Evolutionary conservation across 768 basidiomycete species (phyloP).

Genomic region (Xerocomellus dryophilus): DNA sequence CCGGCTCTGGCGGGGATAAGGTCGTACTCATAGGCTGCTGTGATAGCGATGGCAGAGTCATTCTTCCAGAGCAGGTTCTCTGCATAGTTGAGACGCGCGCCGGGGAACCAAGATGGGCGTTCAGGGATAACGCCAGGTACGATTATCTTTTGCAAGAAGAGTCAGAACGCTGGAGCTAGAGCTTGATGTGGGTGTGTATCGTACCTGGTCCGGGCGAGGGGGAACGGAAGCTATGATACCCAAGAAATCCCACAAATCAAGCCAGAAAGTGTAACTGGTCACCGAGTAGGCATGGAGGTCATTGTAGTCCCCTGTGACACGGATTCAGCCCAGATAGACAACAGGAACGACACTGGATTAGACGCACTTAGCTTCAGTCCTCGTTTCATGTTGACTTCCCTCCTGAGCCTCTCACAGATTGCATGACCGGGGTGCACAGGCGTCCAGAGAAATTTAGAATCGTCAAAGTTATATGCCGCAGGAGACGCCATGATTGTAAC

Average conservation of each 20-base stretch:
- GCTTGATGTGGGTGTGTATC: neutral
- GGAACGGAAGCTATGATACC: slow-evolving; percentile 60
- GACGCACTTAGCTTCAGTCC: slow-evolving; percentile 48
- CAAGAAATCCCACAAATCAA: slow-evolving; percentile 65
- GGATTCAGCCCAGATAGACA: neutral
- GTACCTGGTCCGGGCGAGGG: slow-evolving; percentile 44
- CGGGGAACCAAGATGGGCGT: slow-evolving; percentile 67
- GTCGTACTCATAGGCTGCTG: slow-evolving; percentile 56
- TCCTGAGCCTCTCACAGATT: slow-evolving; percentile 50
- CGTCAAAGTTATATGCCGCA: slow-evolving; percentile 30
- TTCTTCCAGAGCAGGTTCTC: slow-evolving; percentile 63
- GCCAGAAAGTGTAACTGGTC: slow-evolving; percentile 63
- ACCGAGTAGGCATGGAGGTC: slow-evolving; percentile 70
- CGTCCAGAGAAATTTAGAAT: slow-evolving; percentile 50
- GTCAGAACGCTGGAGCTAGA: neutral
- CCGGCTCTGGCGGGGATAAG: slow-evolving; percentile 11
- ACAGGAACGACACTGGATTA: neutral
- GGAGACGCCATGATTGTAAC: slow-evolving; percentile 9
- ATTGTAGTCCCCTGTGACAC: slow-evolving; percentile 52
- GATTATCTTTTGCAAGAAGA: slow-evolving; percentile 36
- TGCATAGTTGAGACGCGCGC: slow-evolving; percentile 64
- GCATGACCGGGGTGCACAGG: slow-evolving; percentile 44
- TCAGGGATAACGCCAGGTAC: slow-evolving; percentile 48
- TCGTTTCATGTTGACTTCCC: slow-evolving; percentile 62
- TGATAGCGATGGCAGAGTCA: slow-evolving; percentile 62